Evolutionary conservation across 1,284 basidiomycete genomes (phyloP), one percentile per base, ranked within the genome.

Genomic region (Cystobasidiaceae sp.): DNA sequence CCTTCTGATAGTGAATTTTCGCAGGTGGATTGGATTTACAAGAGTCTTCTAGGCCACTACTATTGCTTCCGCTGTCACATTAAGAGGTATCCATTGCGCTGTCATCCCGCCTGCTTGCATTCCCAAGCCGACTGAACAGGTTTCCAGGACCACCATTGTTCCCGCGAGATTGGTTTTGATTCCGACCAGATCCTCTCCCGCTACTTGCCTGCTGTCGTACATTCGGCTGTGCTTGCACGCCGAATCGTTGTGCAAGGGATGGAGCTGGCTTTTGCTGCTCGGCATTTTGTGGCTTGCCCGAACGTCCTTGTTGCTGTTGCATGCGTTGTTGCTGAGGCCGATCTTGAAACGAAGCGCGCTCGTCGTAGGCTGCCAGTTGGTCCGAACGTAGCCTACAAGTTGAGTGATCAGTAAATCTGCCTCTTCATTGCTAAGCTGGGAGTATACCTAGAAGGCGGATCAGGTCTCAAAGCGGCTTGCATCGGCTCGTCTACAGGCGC

Each of bases 21-120:
- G 46, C 46, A 21, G 46, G n/a, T 17, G 23, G n/a, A 19, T 28
- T 19, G 27, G 21, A 49, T 15, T n/a, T n/a, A n/a, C n/a, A n/a
- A n/a, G n/a, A n/a, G n/a, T n/a, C n/a, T n/a, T n/a, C n/a, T n/a
- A n/a, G n/a, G n/a, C n/a, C n/a, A n/a, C n/a, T n/a, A n/a, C n/a
- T n/a, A n/a, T n/a, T n/a, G n/a, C n/a, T n/a, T n/a, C n/a, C n/a
- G n/a, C n/a, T n/a, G n/a, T n/a, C 23, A 2, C 11, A 6, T 28
- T 33, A 52, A 37, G 33, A 37, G 50, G 50, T 52, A 39, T 52
- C 50, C 50, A 52, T 52, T 37, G 41, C 41, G 27, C 6, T 37
- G 19, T 52, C 50, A 52, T 52, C 50, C 27, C 33, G 37, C 25
- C 50, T 32, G 28, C 27, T 32, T 32, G 50, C 23, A 7, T 37